Base-by-base conservation (phyloP, 331 rosid genomes). In the Acacia pycnantha region DNA sequence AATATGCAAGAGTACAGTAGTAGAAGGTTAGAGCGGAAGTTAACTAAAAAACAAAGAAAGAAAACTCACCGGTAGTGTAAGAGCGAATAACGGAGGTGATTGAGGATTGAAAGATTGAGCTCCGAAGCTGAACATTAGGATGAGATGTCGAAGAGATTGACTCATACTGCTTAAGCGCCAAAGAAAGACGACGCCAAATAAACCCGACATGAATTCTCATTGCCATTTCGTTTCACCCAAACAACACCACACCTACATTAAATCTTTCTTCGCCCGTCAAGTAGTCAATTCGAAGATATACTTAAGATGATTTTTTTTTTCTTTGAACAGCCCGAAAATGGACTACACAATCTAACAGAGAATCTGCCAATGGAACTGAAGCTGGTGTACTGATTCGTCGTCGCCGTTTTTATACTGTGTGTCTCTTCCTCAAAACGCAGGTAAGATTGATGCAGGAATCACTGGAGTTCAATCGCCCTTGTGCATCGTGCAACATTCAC, bases 21-120 rank as follows among this genome's bases (percentile, higher is more conserved):
- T 46, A 40, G 2, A 70, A 10, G 19, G 14, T 70, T 11, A n/a
- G 24, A 47, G 70, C 67, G 0, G 81, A 51, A 14, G 65, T 24
- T 18, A 56, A 46, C 24, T 18, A 24, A 29, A 33, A 77, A 12
- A 22, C 0, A 2, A 61, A 47, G 12, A 27, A n/a, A 47, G 48
- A 48, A 33, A 76, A 31, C 69, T 64, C 54, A 89, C 95, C 95
- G 3, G 84, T 47, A 21, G 90, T 86, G 80, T 79, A 88, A 64
- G 79, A 68, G 82, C 92, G 90, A 43, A 72, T 51, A 68, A 70
- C 12, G 18, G 50, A 11, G 54, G 74, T 0, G 21, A 70, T 7
- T 2, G 73, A 37, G 75, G 26, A 44, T 19, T 1, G 37, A 1
- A n/a, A 61, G 26, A 75, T 50, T 6, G 84, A 83, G 69, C 61